Evolutionary conservation across 2,329 filamentous ascomycete species (phyloP).

Genomic region (Venturia effusa): DNA sequence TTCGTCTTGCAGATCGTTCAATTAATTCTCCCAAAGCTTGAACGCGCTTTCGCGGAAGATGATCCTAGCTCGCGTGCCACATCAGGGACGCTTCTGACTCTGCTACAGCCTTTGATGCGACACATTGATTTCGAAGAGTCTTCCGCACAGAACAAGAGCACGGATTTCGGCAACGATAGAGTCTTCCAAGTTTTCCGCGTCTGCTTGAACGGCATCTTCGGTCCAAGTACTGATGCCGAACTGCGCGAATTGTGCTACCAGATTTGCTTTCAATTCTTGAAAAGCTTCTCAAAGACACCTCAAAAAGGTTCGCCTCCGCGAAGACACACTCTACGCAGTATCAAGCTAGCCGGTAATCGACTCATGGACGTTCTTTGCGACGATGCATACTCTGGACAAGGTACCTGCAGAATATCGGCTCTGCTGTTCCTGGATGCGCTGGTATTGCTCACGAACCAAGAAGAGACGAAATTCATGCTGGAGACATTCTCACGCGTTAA

Average conservation of each 20-base stretch:
- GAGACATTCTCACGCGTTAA: constrained; percentile 76
- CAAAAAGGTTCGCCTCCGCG: constrained; percentile 25
- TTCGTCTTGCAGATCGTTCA: constrained; percentile 83
- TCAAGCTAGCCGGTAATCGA: constrained; percentile 70
- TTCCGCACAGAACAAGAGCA: constrained; percentile 32
- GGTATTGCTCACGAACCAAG: constrained; percentile 60
- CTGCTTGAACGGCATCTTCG: constrained; percentile 67
- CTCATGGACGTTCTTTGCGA: constrained; percentile 83
- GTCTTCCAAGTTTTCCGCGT: constrained; percentile 86
- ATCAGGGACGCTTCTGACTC: constrained; percentile 37
- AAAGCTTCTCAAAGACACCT: constrained; percentile 32
- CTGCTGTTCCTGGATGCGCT: constrained; percentile 73
- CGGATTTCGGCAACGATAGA: constrained; percentile 76
- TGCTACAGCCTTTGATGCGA: constrained; percentile 42
- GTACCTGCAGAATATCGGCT: constrained; percentile 72
- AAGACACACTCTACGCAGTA: constrained; percentile 50
- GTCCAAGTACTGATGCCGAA: constrained; percentile 57
- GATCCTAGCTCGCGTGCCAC: constrained; percentile 63
- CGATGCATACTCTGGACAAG: constrained; percentile 78
- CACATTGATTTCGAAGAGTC: constrained; percentile 51
- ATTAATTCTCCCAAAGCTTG: constrained; percentile 76
- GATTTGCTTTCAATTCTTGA: constrained; percentile 79
- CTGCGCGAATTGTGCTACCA: constrained; percentile 82
- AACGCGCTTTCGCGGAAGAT: constrained; percentile 60
- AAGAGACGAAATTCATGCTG: constrained; percentile 64